Percentiles rank a stretch among this genome's conserved stretches.
Conservation (phyloP, 441 rosid species). For the Corymbia citriodora region DNA sequence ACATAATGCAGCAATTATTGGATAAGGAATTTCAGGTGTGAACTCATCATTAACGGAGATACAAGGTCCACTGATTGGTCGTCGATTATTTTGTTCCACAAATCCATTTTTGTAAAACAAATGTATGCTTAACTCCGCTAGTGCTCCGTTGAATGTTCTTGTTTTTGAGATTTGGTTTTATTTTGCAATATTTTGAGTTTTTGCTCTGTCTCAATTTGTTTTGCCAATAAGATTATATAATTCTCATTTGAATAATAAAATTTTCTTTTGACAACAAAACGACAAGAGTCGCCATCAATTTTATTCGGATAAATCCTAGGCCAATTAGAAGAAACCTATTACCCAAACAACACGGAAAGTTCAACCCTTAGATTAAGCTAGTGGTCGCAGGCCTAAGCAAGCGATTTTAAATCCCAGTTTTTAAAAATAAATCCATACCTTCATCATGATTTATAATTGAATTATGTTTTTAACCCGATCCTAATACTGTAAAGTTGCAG, state of each 20-base stretch:
- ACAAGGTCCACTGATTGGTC: not conserved
- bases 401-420: not conserved
- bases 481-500: not conserved
- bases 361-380: not conserved
- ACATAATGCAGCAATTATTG: too few species aligned
- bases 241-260: not conserved
- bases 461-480: not conserved
- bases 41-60: not conserved
- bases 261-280: too few species aligned
- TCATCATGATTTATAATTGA: not conserved
- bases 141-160: too few species aligned
- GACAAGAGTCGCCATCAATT: not conserved
- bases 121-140: too few species aligned
- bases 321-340: not conserved
- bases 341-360: not conserved
- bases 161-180: not conserved
- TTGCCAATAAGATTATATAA: not conserved
- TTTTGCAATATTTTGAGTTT: not conserved
- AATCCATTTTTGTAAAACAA: not conserved
- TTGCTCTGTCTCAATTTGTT: not conserved
- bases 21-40: accelerated
- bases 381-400: not conserved
- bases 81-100: not conserved
- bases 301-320: not conserved
- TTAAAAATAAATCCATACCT: not conserved